Percentiles rank a stretch among this genome's conserved stretches.
Conservation (phyloP, 164 flowering plant genomes). For the Saururus chinensis region DNA sequence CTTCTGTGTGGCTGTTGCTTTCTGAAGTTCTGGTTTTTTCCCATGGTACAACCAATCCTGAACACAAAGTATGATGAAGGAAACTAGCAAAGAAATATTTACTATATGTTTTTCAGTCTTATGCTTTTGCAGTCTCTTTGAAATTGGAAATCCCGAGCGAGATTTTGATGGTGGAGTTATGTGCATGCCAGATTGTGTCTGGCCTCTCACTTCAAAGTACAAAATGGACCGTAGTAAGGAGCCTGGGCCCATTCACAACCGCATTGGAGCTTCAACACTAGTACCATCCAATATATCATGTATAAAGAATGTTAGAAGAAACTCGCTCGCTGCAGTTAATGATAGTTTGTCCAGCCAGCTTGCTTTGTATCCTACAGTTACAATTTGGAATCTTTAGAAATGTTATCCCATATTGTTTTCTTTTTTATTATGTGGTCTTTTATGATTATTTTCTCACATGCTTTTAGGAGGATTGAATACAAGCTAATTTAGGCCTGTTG, state of each 20-base stretch:
- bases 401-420: background rate
- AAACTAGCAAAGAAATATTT: too few relatives aligned
- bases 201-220: constrained; percentile 30
- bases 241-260: constrained; percentile 32
- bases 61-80: too few relatives aligned
- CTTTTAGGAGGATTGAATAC: too few relatives aligned
- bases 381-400: too few relatives aligned
- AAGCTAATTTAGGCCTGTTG: too few relatives aligned
- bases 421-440: too few relatives aligned
- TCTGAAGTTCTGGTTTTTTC: too few relatives aligned
- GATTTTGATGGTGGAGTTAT: constrained; percentile 21
- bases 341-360: constrained; percentile 17
- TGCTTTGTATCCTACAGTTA: constrained; percentile 57
- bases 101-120: background rate
- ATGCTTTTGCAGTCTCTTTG: constrained; percentile 43
- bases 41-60: too few relatives aligned
- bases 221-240: constrained; percentile 12
- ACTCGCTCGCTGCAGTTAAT: constrained; percentile 12
- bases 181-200: constrained; percentile 35
- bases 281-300: constrained; percentile 52
- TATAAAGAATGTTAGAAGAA: constrained; percentile 30
- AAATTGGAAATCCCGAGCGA: constrained; percentile 39
- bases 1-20: background rate
- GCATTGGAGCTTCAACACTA: constrained; percentile 13
- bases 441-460: too few relatives aligned